phyloP scores from a whole-genome alignment of 306 rosid genomes.

The Prunus salicina region DNA sequence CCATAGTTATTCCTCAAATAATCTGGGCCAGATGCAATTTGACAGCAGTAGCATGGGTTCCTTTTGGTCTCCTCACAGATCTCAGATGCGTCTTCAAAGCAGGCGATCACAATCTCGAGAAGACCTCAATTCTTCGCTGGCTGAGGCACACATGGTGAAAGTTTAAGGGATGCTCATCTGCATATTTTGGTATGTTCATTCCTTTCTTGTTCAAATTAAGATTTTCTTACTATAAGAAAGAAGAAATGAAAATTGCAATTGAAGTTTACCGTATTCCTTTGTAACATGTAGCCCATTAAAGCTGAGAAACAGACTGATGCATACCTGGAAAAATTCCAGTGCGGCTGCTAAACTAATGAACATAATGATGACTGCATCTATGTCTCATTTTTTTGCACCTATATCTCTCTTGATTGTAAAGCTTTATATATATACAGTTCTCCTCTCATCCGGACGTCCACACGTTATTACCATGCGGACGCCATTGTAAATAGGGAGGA shows the following conservation, averaged over 20 bases:
- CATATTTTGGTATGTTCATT: slow-evolving; percentile 45
- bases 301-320: slow-evolving; percentile 23
- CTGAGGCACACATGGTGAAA: slow-evolving; percentile 74
- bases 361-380: background rate
- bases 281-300: slow-evolving; percentile 32
- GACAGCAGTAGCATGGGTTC: slow-evolving; percentile 55
- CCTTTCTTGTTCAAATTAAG: slow-evolving; percentile 22
- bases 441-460: too few relatives aligned
- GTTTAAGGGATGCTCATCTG: slow-evolving; percentile 43
- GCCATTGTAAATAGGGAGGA: too few relatives aligned
- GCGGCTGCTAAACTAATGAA: background rate
- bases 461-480: too few relatives aligned
- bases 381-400: background rate
- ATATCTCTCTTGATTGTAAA: background rate
- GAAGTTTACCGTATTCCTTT: slow-evolving; percentile 33
- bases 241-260: slow-evolving; percentile 11
- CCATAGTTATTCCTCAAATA: slow-evolving; percentile 81
- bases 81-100: slow-evolving; percentile 93
- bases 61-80: slow-evolving; percentile 78
- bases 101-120: slow-evolving; percentile 96
- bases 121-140: slow-evolving; percentile 74
- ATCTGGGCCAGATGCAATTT: slow-evolving; percentile 80
- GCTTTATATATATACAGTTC: too few relatives aligned
- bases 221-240: slow-evolving; percentile 12
- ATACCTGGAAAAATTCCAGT: background rate